Conservation (phyloP, 1,139 yeast species). For the Kodamaea alishanica region DNA sequence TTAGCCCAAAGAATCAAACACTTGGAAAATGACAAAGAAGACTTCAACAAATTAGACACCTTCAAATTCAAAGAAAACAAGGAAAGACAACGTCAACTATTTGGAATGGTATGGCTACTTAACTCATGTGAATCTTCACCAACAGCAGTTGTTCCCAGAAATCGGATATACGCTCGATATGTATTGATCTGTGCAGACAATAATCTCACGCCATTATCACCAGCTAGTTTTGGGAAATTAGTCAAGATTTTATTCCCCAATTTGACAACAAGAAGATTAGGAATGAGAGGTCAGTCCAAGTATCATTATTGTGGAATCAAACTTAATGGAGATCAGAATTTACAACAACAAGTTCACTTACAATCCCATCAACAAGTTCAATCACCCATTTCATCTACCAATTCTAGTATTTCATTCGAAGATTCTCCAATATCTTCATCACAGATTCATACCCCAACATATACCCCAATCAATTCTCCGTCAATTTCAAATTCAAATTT, state of each 20-base stretch:
- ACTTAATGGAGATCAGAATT: constrained; percentile 49
- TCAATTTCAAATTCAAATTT: constrained; percentile 13
- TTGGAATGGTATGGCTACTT: constrained; percentile 79
- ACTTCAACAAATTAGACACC: constrained; percentile 3
- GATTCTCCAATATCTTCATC: constrained; percentile 15
- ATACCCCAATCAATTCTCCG: constrained; percentile 18
- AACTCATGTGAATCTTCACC: constrained; percentile 62
- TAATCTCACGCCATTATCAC: constrained; percentile 68
- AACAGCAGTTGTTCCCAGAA: constrained; percentile 79
- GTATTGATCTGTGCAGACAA: constrained; percentile 68
- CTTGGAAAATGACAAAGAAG: constrained; percentile 36
- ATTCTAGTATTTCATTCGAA: constrained; percentile 15
- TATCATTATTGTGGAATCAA: constrained; percentile 88
- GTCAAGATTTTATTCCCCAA: constrained; percentile 72
- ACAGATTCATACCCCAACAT: constrained; percentile 15
- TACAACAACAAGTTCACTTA: constrained; percentile 9
- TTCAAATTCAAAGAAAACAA: constrained; percentile 22
- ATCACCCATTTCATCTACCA: constrained; percentile 25
- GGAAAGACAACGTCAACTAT: constrained; percentile 70
- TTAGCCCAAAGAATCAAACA: constrained; percentile 48
- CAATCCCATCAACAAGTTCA: constrained; percentile 13
- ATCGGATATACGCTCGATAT: constrained; percentile 76
- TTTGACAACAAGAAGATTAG: constrained; percentile 77
- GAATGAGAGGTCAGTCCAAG: constrained; percentile 84
- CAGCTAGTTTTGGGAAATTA: constrained; percentile 84